A percentile compares a stretch with the other conserved stretches of the same genome.
Conservation (phyloP, 208 protist species). For the Jaenimonas drosophilae region DNA sequence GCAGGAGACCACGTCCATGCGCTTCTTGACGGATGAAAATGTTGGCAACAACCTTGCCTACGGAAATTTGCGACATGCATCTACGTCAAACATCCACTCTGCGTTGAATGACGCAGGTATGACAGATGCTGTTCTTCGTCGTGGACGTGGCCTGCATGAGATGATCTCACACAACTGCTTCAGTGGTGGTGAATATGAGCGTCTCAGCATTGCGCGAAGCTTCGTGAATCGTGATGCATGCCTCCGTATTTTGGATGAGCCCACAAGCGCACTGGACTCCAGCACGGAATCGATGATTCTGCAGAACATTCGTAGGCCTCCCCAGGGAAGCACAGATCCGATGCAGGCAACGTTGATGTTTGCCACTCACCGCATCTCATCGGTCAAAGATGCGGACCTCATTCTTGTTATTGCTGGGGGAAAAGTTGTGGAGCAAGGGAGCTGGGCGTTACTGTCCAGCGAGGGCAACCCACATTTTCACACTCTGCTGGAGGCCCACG, state of each 20-base stretch:
- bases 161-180: conserved; percentile 17
- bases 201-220: conserved; percentile 46
- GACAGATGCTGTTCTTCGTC: conserved; percentile 19
- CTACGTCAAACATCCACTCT: conserved; percentile 7
- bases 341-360: conserved; percentile 19
- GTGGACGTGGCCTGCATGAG: conserved; percentile 20
- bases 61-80: conserved; percentile 24
- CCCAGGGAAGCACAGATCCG: not conserved
- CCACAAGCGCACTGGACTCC: conserved; percentile 53
- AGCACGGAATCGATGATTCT: conserved; percentile 41
- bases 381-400: conserved; percentile 24
- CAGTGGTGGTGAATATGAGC: conserved; percentile 64
- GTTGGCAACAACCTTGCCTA: conserved; percentile 53
- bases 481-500: conserved; percentile 6
- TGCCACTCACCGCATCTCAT: conserved; percentile 55
- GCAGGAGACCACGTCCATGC: conserved; percentile 29
- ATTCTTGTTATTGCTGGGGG: conserved; percentile 59
- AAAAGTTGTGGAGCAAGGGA: conserved; percentile 36
- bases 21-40: conserved; percentile 38
- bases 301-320: not conserved
- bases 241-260: conserved; percentile 47
- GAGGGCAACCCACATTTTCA: conserved; percentile 9
- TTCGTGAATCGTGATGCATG: conserved; percentile 17
- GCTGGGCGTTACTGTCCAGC: conserved; percentile 31
- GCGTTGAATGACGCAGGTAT: conserved; percentile 22